Evolutionary conservation across 345 rosid species (phyloP).

Genomic region (Excoecaria agallocha): DNA sequence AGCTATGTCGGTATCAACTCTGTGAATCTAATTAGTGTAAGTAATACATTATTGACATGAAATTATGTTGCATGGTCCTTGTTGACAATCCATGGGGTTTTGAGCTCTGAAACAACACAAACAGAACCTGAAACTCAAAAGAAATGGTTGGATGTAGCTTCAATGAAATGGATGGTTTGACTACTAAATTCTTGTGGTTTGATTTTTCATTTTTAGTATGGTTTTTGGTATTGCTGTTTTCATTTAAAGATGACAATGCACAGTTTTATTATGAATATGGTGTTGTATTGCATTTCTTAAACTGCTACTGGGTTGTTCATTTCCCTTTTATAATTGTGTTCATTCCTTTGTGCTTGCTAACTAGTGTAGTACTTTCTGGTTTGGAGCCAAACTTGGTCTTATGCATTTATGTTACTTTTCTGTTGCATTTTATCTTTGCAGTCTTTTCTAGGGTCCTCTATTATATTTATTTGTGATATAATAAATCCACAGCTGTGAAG

Average conservation of each 20-base stretch:
- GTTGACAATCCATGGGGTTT: background rate
- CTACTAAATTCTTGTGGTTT: background rate
- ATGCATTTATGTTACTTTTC: background rate
- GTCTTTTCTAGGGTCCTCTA: conserved; percentile 5
- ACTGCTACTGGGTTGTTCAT: background rate
- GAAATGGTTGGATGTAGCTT: background rate
- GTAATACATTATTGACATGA: background rate
- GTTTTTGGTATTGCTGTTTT: background rate
- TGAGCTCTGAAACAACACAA: background rate
- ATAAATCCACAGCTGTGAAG: too few relatives aligned
- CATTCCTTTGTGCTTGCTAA: conserved; percentile 1
- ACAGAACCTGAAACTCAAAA: background rate
- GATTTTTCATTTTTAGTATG: background rate
- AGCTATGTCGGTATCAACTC: background rate
- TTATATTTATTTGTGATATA: background rate
- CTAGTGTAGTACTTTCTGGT: background rate
- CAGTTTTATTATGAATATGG: too few relatives aligned
- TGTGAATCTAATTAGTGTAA: background rate
- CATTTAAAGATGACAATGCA: background rate
- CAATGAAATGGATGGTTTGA: background rate
- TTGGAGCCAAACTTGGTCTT: background rate
- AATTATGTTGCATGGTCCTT: background rate
- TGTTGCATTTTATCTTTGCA: background rate
- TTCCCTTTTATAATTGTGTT: conserved; percentile 3
- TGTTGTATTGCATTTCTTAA: background rate